A percentile compares a stretch with the other conserved stretches of the same genome.
Conservation (phyloP, 768 basidiomycete species). For the button mushroom (Agaricus bisporus) region DNA sequence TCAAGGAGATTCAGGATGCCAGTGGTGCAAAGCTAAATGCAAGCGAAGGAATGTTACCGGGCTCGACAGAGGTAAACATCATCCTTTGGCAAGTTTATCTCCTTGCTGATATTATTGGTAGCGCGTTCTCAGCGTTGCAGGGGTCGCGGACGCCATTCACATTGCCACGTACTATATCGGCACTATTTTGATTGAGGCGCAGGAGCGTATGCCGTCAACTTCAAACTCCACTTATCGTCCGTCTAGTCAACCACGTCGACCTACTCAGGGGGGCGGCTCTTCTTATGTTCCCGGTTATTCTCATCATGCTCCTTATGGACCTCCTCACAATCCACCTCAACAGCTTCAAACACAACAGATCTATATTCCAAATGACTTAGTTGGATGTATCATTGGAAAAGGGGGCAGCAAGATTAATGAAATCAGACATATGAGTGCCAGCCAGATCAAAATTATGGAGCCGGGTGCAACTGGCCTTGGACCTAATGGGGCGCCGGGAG, state of each 20-base stretch:
- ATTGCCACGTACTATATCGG: slow-evolving; percentile 99
- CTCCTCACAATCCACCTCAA: slow-evolving; percentile 51
- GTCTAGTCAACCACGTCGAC: slow-evolving; percentile 28
- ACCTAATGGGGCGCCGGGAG: slow-evolving; percentile 62
- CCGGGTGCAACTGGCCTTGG: slow-evolving; percentile 76
- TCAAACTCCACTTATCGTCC: slow-evolving; percentile 66
- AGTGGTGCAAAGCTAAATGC: slow-evolving; percentile 95
- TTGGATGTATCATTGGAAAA: slow-evolving; percentile 97
- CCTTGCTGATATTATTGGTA: slow-evolving; percentile 26
- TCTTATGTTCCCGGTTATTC: slow-evolving; percentile 66
- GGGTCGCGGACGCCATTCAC: slow-evolving; percentile 98
- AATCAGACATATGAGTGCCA: slow-evolving; percentile 90
- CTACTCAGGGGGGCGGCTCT: slow-evolving; percentile 29
- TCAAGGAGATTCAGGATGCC: slow-evolving; percentile 99
- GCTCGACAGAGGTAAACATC: slow-evolving; percentile 86
- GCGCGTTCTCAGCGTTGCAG: slow-evolving; percentile 97
- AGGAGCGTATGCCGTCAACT: slow-evolving; percentile 75
- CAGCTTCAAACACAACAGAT: slow-evolving; percentile 96
- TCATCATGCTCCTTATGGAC: slow-evolving; percentile 25
- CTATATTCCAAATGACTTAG: slow-evolving; percentile 95
- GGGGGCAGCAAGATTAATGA: slow-evolving; percentile 99
- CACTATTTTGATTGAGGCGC: slow-evolving; percentile 92
- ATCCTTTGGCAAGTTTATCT: not conserved
- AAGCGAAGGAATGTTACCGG: slow-evolving; percentile 96
- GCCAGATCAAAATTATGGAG: slow-evolving; percentile 98